These are phyloP conservation scores for Iberis pinnata DNA, from an alignment of 345 rosid species.

Conservation along the genomic window DNA sequence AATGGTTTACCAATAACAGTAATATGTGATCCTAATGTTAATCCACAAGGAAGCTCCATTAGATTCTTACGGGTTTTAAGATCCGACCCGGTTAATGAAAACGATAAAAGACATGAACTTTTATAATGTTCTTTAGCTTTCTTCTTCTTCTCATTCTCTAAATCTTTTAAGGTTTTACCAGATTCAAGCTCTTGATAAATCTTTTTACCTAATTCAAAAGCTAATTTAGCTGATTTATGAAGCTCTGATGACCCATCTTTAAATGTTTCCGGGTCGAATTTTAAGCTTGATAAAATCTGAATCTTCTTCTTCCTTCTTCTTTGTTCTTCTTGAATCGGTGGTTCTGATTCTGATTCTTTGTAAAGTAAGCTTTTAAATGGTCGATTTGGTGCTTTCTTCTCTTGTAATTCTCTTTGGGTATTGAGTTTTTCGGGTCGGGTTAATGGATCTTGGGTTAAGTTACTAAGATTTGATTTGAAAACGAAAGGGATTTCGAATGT, in stretches of 20 bases:
- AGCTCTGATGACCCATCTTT: constrained; percentile 51
- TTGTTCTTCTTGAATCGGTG: constrained; percentile 17
- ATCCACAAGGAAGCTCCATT: constrained; percentile 72
- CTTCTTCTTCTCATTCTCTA: constrained; percentile 15
- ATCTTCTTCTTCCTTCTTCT: no score
- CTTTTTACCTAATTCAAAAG: constrained; percentile 60
- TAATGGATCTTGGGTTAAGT: constrained; percentile 42
- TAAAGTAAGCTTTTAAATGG: constrained; percentile 42
- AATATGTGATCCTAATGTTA: constrained; percentile 72
- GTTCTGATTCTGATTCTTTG: constrained; percentile 29
- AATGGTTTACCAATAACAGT: constrained; percentile 69
- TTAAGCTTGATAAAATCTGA: constrained; percentile 41
- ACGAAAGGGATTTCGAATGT: constrained; percentile 65
- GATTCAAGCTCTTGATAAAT: constrained; percentile 58
- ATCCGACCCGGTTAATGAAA: constrained; percentile 47
- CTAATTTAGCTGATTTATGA: constrained; percentile 52
- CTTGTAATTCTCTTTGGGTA: constrained; percentile 41
- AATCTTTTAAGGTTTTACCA: constrained; percentile 20
- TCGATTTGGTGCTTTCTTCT: constrained; percentile 48
- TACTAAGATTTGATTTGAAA: constrained; percentile 36
- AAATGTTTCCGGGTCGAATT: constrained; percentile 45
- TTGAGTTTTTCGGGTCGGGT: constrained; percentile 41
- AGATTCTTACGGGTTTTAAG: constrained; percentile 37
- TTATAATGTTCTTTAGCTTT: constrained; percentile 34
- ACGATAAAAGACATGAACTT: constrained; percentile 43